phyloP scores from a whole-genome alignment of 768 basidiomycete genomes.

The Tephrocybe sp. region DNA sequence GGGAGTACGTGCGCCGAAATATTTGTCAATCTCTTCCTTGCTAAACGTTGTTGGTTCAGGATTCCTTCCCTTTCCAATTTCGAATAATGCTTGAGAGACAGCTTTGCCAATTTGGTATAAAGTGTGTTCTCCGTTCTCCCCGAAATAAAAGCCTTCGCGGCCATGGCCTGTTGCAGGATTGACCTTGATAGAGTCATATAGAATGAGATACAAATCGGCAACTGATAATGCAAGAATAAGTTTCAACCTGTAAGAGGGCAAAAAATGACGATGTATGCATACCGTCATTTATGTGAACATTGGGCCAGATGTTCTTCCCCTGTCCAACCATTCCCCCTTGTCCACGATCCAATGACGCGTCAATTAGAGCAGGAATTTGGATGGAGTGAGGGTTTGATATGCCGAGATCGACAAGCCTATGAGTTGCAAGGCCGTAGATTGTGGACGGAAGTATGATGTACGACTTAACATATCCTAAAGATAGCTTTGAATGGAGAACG shows the following conservation, averaged over 20 bases:
- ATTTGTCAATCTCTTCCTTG: conserved; percentile 41
- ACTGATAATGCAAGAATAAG: conserved; percentile 26
- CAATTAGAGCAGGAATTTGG: conserved; percentile 49
- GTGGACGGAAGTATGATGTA: conserved; percentile 54
- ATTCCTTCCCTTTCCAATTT: conserved; percentile 31
- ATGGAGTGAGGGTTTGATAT: conserved; percentile 51
- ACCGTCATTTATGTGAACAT: conserved; percentile 56
- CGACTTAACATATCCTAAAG: conserved; percentile 44
- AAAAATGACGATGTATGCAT: conserved; percentile 8
- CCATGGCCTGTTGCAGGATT: conserved; percentile 36
- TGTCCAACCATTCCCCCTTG: conserved; percentile 53
- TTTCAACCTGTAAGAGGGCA: not conserved
- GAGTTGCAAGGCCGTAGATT: conserved; percentile 55
- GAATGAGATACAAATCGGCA: conserved; percentile 21
- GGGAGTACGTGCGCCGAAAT: conserved; percentile 26
- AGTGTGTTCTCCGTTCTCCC: conserved; percentile 46
- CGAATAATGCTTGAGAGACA: conserved; percentile 36
- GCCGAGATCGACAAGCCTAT: conserved; percentile 45
- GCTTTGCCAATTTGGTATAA: conserved; percentile 38
- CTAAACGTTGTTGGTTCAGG: conserved; percentile 46
- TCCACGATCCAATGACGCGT: conserved; percentile 40
- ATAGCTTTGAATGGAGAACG: not conserved
- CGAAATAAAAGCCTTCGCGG: conserved; percentile 53
- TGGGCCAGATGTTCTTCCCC: conserved; percentile 58
- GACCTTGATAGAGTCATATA: conserved; percentile 36